Conservation (phyloP, 176 grass and related monocot genomes). For the Musa beccarii region DNA sequence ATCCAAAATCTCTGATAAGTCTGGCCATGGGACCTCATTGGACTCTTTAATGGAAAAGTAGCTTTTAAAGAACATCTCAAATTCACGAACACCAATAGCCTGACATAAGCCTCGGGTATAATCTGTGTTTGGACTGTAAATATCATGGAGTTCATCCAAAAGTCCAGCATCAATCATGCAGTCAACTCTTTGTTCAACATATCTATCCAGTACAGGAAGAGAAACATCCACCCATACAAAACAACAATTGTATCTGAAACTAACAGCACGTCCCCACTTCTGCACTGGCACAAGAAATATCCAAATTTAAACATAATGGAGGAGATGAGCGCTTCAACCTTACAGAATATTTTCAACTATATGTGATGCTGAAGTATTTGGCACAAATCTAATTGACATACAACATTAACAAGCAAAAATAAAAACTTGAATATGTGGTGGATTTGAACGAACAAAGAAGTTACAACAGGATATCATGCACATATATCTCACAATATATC, state of each 20-base stretch:
- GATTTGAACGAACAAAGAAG: background rate
- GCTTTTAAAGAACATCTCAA: constrained; percentile 59
- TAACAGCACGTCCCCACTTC: constrained; percentile 59
- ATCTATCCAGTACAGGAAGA: constrained; percentile 54
- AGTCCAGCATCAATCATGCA: constrained; percentile 72
- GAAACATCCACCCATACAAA: constrained; percentile 90
- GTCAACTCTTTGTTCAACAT: constrained; percentile 68
- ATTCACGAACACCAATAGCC: constrained; percentile 91
- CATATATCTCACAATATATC: too few relatives aligned
- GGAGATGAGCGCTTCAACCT: background rate
- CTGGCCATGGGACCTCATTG: background rate
- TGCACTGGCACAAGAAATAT: constrained; percentile 44
- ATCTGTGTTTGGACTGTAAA: constrained; percentile 55
- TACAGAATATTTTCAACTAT: background rate
- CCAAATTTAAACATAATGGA: background rate
- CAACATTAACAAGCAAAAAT: background rate
- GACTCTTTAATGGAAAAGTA: constrained; percentile 35
- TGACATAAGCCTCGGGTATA: constrained; percentile 71
- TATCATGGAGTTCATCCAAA: constrained; percentile 56
- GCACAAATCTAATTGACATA: background rate
- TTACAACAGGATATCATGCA: background rate
- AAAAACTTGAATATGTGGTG: background rate
- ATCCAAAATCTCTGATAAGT: constrained; percentile 15
- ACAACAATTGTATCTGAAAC: constrained; percentile 71
- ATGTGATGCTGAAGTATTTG: background rate